A percentile compares a stretch with the other conserved stretches of the same genome.
These are phyloP conservation scores for Globisporangium spiculum DNA, from an alignment of 352 stramenopile species.

Conservation along the genomic window DNA sequence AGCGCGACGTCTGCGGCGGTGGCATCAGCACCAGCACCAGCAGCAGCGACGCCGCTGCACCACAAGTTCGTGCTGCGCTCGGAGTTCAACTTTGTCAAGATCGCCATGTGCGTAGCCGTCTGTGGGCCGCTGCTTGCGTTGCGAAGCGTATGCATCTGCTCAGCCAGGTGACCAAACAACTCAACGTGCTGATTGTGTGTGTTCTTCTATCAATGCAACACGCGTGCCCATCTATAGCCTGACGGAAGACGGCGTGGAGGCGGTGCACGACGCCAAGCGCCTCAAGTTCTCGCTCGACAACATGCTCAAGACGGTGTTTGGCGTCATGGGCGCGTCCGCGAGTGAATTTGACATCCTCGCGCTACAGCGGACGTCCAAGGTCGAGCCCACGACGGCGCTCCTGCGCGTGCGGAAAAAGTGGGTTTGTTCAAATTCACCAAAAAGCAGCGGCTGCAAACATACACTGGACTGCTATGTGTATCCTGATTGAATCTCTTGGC, in stretches of 20 bases:
- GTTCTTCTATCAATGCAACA: background rate
- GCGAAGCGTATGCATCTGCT: background rate
- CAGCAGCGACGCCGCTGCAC: slow-evolving; percentile 25
- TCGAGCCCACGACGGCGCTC: slow-evolving; percentile 52
- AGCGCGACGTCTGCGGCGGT: background rate
- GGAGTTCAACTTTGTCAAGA: slow-evolving; percentile 51
- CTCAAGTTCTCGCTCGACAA: slow-evolving; percentile 76
- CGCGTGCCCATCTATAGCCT: slow-evolving; percentile 27
- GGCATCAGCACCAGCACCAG: background rate
- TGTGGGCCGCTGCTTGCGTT: background rate
- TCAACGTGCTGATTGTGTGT: background rate
- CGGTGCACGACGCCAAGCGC: slow-evolving; percentile 50
- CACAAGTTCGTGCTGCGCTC: slow-evolving; percentile 72
- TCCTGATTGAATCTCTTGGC: background rate
- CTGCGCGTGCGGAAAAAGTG: slow-evolving; percentile 60
- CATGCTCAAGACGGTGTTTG: slow-evolving; percentile 65
- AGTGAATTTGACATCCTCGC: slow-evolving; percentile 69
- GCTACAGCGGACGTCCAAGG: slow-evolving; percentile 20
- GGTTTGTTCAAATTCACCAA: background rate
- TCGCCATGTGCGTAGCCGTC: slow-evolving; percentile 54
- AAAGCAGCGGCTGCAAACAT: background rate
- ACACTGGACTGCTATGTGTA: background rate
- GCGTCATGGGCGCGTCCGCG: slow-evolving; percentile 52
- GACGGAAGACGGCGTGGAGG: slow-evolving; percentile 39
- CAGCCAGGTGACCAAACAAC: background rate